These are phyloP conservation scores for Fusarium illudens DNA, from an alignment of 2,329 filamentous ascomycete species.

Conservation along the genomic window DNA sequence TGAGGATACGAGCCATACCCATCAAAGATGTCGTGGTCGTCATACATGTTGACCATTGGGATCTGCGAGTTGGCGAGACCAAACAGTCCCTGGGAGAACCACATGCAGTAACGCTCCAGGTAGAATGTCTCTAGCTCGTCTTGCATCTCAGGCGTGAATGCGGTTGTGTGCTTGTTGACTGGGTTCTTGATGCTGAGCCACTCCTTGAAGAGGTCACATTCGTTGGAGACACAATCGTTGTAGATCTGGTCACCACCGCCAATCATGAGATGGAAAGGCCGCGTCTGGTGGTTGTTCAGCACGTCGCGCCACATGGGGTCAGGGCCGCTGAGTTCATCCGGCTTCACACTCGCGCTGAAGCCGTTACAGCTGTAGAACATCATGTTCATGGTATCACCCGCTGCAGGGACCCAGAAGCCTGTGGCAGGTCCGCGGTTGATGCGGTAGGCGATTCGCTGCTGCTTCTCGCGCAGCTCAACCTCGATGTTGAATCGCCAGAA, in stretches of 20 bases:
- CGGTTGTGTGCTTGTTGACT: constrained; percentile 78
- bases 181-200: constrained; percentile 87
- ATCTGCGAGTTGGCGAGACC: constrained; percentile 93
- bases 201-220: constrained; percentile 79
- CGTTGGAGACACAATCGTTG: constrained; percentile 82
- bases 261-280: constrained; percentile 97
- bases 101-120: constrained; percentile 86
- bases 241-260: constrained; percentile 98
- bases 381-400: constrained; percentile 90
- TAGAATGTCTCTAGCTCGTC: constrained; percentile 90
- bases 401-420: constrained; percentile 93
- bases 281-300: constrained; percentile 87
- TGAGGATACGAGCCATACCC: constrained; percentile 94
- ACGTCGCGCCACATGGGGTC: constrained; percentile 98
- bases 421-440: constrained; percentile 91
- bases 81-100: constrained; percentile 97
- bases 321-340: constrained; percentile 85
- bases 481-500: constrained; percentile 99
- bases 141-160: constrained; percentile 84
- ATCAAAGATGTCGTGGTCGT: constrained; percentile 92
- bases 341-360: constrained; percentile 82
- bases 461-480: constrained; percentile 79
- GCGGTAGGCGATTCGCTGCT: constrained; percentile 91
- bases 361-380: constrained; percentile 99
- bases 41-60: constrained; percentile 98